phyloP scores from a whole-genome alignment of 2,329 filamentous ascomycete species.

The Claviceps sp. region DNA sequence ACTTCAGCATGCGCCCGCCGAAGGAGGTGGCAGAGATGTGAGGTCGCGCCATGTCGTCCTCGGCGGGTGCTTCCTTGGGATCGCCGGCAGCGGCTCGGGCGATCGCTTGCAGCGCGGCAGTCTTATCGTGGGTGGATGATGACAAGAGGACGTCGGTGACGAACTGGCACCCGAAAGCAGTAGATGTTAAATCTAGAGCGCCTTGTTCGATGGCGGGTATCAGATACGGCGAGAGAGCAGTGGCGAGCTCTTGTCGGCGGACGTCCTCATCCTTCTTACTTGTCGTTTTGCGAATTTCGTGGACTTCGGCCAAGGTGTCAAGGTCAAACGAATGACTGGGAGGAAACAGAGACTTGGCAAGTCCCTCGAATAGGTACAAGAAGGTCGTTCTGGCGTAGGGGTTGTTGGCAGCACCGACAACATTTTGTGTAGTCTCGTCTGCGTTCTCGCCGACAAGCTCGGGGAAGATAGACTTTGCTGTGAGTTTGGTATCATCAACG shows the following conservation, averaged over 20 bases:
- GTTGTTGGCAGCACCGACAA: conserved; percentile 52
- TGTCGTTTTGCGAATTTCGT: conserved; percentile 65
- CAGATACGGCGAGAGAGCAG: conserved; percentile 59
- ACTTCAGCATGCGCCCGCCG: conserved; percentile 78
- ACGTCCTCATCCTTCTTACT: conserved; percentile 82
- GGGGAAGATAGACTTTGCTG: conserved; percentile 70
- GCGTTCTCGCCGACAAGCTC: conserved; percentile 68
- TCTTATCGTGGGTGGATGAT: conserved; percentile 56
- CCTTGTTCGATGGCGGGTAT: conserved; percentile 59
- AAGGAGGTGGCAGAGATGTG: conserved; percentile 49
- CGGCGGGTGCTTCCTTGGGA: conserved; percentile 28
- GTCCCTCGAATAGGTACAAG: conserved; percentile 66
- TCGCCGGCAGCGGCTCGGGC: conserved; percentile 49
- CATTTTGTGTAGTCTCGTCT: conserved; percentile 47
- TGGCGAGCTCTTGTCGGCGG: conserved; percentile 63
- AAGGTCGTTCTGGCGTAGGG: conserved; percentile 52
- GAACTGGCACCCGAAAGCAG: conserved; percentile 77
- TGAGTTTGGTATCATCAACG: conserved; percentile 86
- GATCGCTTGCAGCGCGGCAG: conserved; percentile 56
- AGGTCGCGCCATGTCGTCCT: conserved; percentile 25
- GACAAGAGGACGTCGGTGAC: conserved; percentile 71
- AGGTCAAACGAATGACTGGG: conserved; percentile 50
- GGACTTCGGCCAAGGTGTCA: conserved; percentile 61
- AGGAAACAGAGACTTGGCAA: conserved; percentile 48
- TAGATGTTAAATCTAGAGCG: conserved; percentile 54